Evolutionary conservation across 2,329 filamentous ascomycete species (phyloP).

Genomic region (Claviceps humidiphila): DNA sequence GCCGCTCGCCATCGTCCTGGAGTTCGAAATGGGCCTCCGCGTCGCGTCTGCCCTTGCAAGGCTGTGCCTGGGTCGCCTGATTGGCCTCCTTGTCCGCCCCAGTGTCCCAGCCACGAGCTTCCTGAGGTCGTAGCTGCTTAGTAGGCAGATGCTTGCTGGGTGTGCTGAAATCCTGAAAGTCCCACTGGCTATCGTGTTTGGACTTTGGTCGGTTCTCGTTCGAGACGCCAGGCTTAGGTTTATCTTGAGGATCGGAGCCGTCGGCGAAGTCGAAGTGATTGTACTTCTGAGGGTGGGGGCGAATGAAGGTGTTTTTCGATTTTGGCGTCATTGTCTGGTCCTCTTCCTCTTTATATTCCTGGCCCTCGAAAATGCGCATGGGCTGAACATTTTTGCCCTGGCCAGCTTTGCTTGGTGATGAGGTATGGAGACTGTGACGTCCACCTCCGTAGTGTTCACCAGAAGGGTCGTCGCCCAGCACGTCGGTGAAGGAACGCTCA

Average conservation of each 20-base stretch:
- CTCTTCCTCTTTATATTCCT: conserved; percentile 27
- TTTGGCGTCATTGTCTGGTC: conserved; percentile 28
- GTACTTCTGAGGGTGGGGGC: conserved; percentile 67
- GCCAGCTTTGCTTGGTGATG: conserved; percentile 36
- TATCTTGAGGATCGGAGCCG: conserved; percentile 40
- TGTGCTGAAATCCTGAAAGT: conserved; percentile 77
- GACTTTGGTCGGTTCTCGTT: conserved; percentile 33
- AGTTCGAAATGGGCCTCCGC: conserved; percentile 76
- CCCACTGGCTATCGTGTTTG: conserved; percentile 67
- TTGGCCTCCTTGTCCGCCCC: conserved; percentile 41
- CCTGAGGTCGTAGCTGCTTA: conserved; percentile 49
- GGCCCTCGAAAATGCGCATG: conserved; percentile 49
- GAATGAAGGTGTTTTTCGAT: conserved; percentile 32
- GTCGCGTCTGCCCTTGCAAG: conserved; percentile 61
- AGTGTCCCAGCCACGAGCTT: conserved; percentile 68
- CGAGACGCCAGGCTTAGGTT: conserved; percentile 26
- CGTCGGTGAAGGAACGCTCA: conserved; percentile 60
- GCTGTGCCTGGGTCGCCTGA: conserved; percentile 40
- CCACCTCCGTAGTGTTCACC: conserved; percentile 30
- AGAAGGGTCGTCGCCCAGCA: conserved; percentile 44
- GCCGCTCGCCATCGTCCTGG: conserved; percentile 55
- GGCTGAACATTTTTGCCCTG: conserved; percentile 48
- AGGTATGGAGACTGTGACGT: conserved; percentile 35
- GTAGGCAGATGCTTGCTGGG: conserved; percentile 57
- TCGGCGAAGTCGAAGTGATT: conserved; percentile 75